Conservation (phyloP, 176 grass and related monocot species). For the Themeda triandra region DNA sequence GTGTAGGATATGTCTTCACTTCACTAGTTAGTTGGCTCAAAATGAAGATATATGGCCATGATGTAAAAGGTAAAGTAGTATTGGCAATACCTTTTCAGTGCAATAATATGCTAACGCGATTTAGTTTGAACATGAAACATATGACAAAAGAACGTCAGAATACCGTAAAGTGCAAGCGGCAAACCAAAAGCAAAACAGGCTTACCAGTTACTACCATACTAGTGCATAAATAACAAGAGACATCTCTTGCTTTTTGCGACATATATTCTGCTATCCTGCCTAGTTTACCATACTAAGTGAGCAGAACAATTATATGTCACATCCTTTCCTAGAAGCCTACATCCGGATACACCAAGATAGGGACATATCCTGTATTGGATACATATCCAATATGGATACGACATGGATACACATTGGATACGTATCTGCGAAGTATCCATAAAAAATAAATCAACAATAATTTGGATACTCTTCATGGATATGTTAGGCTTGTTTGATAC, state of each 20-base stretch:
- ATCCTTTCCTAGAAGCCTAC: neutral
- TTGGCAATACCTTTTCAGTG: neutral
- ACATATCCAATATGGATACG: neutral
- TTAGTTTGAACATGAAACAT: slow-evolving; percentile 14
- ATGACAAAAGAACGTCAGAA: neutral
- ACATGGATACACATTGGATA: neutral
- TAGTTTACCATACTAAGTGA: neutral
- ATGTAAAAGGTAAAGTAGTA: neutral
- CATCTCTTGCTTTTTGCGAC: neutral
- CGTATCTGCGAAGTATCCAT: neutral
- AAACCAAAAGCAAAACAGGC: neutral
- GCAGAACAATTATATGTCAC: neutral
- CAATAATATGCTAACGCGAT: neutral
- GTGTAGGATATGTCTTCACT: neutral
- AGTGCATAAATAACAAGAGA: neutral
- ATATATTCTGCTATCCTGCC: neutral
- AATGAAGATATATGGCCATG: neutral
- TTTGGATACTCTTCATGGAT: neutral
- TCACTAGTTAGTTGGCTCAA: neutral
- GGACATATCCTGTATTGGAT: neutral
- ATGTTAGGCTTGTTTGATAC: neutral
- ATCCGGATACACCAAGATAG: neutral
- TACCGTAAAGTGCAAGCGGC: neutral
- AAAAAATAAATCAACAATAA: neutral
- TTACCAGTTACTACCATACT: neutral